phyloP scores from a whole-genome alignment of 2,329 filamentous ascomycete genomes.

The Sarocladiaceae sp. region DNA sequence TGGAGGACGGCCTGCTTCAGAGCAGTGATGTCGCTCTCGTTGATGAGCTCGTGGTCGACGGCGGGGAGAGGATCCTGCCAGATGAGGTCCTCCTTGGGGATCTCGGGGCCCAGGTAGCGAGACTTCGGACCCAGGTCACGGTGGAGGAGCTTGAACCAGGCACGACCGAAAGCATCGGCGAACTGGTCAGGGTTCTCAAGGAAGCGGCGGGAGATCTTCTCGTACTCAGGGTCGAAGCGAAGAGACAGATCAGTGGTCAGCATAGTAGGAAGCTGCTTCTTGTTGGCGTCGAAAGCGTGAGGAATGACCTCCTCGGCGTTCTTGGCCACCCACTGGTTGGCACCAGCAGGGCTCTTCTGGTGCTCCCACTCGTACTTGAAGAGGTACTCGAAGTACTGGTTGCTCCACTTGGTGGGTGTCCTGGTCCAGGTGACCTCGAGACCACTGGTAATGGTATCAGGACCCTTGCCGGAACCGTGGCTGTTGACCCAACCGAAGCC shows the following conservation, averaged over 20 bases:
- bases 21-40: conserved; percentile 56
- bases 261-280: conserved; percentile 75
- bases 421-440: conserved; percentile 78
- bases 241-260: conserved; percentile 71
- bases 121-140: conserved; percentile 70
- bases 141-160: conserved; percentile 82
- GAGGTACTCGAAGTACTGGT: conserved; percentile 69
- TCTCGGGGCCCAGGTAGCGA: conserved; percentile 71
- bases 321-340: conserved; percentile 74
- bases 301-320: conserved; percentile 62
- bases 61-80: conserved; percentile 74
- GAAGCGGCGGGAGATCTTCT: conserved; percentile 72
- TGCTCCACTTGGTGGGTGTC: conserved; percentile 73
- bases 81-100: conserved; percentile 62
- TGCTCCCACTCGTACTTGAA: conserved; percentile 77
- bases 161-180: conserved; percentile 63
- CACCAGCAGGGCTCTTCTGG: conserved; percentile 70
- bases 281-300: conserved; percentile 63
- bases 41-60: conserved; percentile 52
- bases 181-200: conserved; percentile 65
- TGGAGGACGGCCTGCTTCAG: conserved; percentile 67
- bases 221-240: conserved; percentile 66
- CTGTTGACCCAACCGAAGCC: conserved; percentile 71
- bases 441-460: conserved; percentile 69
- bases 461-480: conserved; percentile 62